Evolutionary conservation across 345 rosid genomes (phyloP).

Genomic region (Eucalyptus sideroxylon): DNA sequence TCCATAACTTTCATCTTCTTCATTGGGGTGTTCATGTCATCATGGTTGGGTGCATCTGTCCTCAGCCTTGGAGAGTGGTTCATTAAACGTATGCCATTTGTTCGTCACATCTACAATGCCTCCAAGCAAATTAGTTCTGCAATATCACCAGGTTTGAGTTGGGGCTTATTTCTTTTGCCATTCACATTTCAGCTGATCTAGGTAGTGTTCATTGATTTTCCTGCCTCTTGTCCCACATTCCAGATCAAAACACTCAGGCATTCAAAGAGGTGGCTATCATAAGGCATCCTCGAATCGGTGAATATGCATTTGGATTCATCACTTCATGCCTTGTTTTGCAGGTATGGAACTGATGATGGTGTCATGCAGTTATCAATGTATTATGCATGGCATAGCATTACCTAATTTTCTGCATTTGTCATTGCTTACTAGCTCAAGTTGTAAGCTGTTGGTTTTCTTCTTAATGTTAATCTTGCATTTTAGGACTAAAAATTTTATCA

Average conservation of each 20-base stretch:
- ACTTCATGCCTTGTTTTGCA: conserved; percentile 83
- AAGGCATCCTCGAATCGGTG: conserved; percentile 96
- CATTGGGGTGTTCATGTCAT: conserved; percentile 99
- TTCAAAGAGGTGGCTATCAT: conserved; percentile 98
- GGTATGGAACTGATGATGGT: conserved; percentile 16
- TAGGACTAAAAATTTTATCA: neutral
- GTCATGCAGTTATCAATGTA: neutral
- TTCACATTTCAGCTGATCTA: neutral
- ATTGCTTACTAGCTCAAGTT: neutral
- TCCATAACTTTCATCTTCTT: conserved; percentile 87
- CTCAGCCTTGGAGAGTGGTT: conserved; percentile 96
- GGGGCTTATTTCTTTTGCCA: neutral
- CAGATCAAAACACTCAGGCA: conserved; percentile 94
- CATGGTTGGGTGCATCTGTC: conserved; percentile 98
- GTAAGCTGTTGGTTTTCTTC: neutral
- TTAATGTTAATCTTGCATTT: neutral
- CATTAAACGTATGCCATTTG: conserved; percentile 96
- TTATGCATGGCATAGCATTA: neutral
- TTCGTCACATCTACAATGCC: conserved; percentile 93
- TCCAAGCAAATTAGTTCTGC: conserved; percentile 99
- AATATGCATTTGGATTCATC: conserved; percentile 97
- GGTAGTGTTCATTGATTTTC: neutral
- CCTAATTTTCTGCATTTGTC: neutral
- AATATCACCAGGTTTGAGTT: conserved; percentile 76
- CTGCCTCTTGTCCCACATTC: neutral